phyloP scores from a whole-genome alignment of 768 basidiomycete species.

The Xerocomus spinulosus region DNA sequence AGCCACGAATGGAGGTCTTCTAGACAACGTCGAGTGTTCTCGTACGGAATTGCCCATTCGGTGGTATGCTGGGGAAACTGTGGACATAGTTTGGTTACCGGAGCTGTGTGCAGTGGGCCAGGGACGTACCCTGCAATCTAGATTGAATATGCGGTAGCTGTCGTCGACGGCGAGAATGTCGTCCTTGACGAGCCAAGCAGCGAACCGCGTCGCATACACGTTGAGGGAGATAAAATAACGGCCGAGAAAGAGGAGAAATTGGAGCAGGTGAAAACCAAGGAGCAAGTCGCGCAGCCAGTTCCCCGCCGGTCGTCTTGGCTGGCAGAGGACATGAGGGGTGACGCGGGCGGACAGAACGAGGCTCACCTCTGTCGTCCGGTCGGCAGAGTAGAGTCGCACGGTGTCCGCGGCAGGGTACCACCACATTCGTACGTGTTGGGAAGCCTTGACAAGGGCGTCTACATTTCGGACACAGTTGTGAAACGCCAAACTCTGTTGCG shows the following conservation, averaged over 20 bases:
- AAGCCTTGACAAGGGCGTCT: slow-evolving; percentile 52
- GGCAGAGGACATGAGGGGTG: slow-evolving; percentile 8
- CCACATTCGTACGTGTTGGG: slow-evolving; percentile 90
- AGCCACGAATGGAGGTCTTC: slow-evolving; percentile 70
- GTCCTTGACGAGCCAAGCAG: slow-evolving; percentile 61
- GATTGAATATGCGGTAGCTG: slow-evolving; percentile 81
- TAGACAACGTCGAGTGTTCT: slow-evolving; percentile 62
- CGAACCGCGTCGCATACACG: slow-evolving; percentile 55
- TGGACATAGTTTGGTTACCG: slow-evolving; percentile 5
- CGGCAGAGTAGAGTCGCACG: slow-evolving; percentile 66
- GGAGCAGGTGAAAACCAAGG: slow-evolving; percentile 76
- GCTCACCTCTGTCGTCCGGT: slow-evolving; percentile 75
- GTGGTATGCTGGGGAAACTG: slow-evolving; percentile 92
- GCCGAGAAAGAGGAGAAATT: slow-evolving; percentile 76
- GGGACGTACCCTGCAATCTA: slow-evolving; percentile 82
- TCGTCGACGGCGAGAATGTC: slow-evolving; percentile 65
- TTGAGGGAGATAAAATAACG: slow-evolving; percentile 62
- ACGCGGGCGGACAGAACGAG: slow-evolving; percentile 13
- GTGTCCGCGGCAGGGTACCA: slow-evolving; percentile 84
- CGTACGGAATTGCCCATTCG: slow-evolving; percentile 88
- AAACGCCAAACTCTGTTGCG: slow-evolving; percentile 58
- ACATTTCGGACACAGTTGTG: slow-evolving; percentile 55
- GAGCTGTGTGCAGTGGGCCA: neutral
- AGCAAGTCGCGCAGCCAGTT: slow-evolving; percentile 70
- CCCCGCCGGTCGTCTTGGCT: slow-evolving; percentile 50